phyloP scores from a whole-genome alignment of 352 stramenopile genomes.

The Phytophthora lateralis region DNA sequence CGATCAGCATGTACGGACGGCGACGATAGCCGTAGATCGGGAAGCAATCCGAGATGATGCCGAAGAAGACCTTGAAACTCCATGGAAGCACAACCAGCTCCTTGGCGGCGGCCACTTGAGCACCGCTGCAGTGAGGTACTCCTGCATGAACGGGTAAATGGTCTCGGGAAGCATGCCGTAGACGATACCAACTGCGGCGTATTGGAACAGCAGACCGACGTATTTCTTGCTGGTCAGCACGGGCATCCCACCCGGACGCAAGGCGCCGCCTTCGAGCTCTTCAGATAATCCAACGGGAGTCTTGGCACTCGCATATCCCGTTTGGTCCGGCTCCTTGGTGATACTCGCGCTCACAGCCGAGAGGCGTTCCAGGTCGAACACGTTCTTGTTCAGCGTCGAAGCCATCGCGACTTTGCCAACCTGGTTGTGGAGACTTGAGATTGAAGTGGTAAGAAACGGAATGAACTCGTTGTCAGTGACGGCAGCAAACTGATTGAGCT shows the following conservation, averaged over 20 bases:
- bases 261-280: conserved; percentile 17
- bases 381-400: conserved; percentile 8
- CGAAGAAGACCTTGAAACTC: conserved; percentile 29
- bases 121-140: conserved; percentile 23
- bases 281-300: conserved; percentile 3
- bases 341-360: conserved; percentile 11
- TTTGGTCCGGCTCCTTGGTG: conserved; percentile 8
- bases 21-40: conserved; percentile 15
- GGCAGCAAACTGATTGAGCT: background rate
- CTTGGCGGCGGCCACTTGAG: conserved; percentile 18
- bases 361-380: conserved; percentile 18
- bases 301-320: conserved; percentile 7
- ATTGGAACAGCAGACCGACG: conserved; percentile 21
- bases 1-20: conserved; percentile 26
- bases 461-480: conserved; percentile 1
- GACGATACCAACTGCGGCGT: background rate
- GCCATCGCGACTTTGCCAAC: background rate
- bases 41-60: conserved; percentile 27
- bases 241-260: conserved; percentile 21
- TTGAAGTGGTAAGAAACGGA: conserved; percentile 9
- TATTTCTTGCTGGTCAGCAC: conserved; percentile 17
- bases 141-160: conserved; percentile 19
- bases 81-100: conserved; percentile 20
- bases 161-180: conserved; percentile 18
- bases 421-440: background rate